Evolutionary conservation across 2,329 filamentous ascomycete species (phyloP), one percentile per base, ranked within the genome.

Genomic region (Aspergillus sp.): DNA sequence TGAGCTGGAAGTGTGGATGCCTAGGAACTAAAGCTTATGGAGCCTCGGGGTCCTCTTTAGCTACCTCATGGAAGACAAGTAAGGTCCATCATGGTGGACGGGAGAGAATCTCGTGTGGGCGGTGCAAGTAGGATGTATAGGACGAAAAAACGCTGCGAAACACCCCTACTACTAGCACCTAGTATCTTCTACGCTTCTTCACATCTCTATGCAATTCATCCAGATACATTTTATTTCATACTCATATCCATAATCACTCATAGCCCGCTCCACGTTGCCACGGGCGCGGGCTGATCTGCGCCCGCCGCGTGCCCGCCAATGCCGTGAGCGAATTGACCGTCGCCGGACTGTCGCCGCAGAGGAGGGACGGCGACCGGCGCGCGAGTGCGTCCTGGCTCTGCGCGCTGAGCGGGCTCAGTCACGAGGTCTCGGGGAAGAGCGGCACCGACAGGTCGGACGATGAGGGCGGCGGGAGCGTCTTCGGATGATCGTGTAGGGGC

Each of bases 211-310:
- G 25, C 25, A 29, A 29, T 38, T 38, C 4, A n/a, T 4, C 34
- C 34, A 38, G 7, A n/a, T 38, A n/a, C 16, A 17, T 17, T 17
- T 17, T 38, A 10, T 3, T 11, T 34, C n/a, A 9, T 34, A 4
- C 7, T n/a, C n/a, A n/a, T 38, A 38, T 38, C 34, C n/a, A 11
- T n/a, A n/a, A n/a, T 7, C 6, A 16, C 40, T 85, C 83, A 60
- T 85, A 86, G 29, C 83, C 83, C 25, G 83, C 83, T 36, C 83
- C 83, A 64, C 83, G 71, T 69, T 86, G 82, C 83, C 83, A 86
- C 45, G 83, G 82, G 71, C 80, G 84, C 34, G 78, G 66, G 64
- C 76, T 83, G 62, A 80, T 79, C 57, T 77, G 73, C 53, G n/a
- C n/a, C n/a, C 77, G 69, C 60, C 70, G 74, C 17, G 29, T n/a